phyloP scores from a whole-genome alignment of 1,139 yeast genomes.

The Nadsonia commutata region DNA sequence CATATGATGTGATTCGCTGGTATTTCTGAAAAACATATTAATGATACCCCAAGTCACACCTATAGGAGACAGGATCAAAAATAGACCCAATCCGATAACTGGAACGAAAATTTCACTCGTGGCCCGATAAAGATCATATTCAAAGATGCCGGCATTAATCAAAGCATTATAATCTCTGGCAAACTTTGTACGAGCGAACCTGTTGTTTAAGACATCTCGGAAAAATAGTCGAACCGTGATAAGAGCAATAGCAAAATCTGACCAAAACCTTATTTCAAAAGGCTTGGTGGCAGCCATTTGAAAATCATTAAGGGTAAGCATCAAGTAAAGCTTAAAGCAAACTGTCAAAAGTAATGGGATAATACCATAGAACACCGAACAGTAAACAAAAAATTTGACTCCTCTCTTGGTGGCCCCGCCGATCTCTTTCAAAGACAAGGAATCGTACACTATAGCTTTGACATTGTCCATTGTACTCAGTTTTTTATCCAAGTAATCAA shows the following conservation, averaged over 20 bases:
- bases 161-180: conserved; percentile 3
- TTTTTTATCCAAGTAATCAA: not conserved
- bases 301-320: not conserved
- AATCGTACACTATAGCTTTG: not conserved
- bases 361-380: not conserved
- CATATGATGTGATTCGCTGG: conserved; percentile 7
- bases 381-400: not conserved
- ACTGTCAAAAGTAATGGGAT: not conserved
- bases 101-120: not conserved
- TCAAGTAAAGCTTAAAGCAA: not conserved
- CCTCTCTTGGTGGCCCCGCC: not conserved
- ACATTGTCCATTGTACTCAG: not conserved
- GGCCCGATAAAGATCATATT: not conserved
- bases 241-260: conserved; percentile 7
- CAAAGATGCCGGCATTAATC: not conserved
- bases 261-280: conserved; percentile 4
- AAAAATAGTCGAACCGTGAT: conserved; percentile 8
- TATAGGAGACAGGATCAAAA: conserved; percentile 5
- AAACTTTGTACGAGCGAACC: conserved; percentile 7
- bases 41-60: conserved; percentile 7
- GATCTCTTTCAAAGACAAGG: not conserved
- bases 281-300: not conserved
- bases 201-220: conserved; percentile 8
- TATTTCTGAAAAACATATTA: conserved; percentile 6
- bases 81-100: conserved; percentile 2